Base-by-base conservation (phyloP, 1,284 basidiomycete species). In the Tylopilus orsonianus region DNA sequence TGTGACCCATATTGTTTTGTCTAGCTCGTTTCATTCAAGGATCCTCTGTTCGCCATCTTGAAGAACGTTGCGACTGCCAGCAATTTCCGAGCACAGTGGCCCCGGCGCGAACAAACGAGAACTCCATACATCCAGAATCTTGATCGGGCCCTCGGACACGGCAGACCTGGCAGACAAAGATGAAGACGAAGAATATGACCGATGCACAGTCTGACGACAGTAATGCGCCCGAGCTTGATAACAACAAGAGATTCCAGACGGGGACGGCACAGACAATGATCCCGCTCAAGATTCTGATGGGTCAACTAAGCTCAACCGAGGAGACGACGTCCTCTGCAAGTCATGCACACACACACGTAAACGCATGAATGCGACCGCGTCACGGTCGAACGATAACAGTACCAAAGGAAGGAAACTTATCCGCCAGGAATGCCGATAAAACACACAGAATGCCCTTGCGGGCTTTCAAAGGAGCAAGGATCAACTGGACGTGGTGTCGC, bases 121-220 rank as follows among this genome's bases (percentile, higher is more conserved):
- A 22, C 16, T 3, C 43, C 40, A 3, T 0, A 30, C 14, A 46
- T 62, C 5, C 46, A 48, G 34, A 55, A 59, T 39, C 59, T 50
- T 1, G 48, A 19, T 62, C 5, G 49, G 60, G 23, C 49, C 46
- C 0, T 47, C 53, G 53, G 33, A 63, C 22, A 26, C 13, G 0
- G 18, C 0, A 0, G 56, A 53, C 8, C 50, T 56, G 2, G 58
- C 53, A 2, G 53, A 1, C 1, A 56, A 63, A 46, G 52, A 48
- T 0, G 44, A 63, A 46, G 52, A 48, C 1, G 44, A 43, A 0
- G 41, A 45, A 0, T 46, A 52, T 10, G 52, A 60, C 1, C 22
- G 1, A 4, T 19, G n/a, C 53, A 8, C 32, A 39, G 32, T 34
- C 58, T 6, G 60, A 58, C 6, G 60, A 58, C 22, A 18, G 13